Conservation (phyloP, 2,329 filamentous ascomycete genomes). For the Sporothrix phasma region DNA sequence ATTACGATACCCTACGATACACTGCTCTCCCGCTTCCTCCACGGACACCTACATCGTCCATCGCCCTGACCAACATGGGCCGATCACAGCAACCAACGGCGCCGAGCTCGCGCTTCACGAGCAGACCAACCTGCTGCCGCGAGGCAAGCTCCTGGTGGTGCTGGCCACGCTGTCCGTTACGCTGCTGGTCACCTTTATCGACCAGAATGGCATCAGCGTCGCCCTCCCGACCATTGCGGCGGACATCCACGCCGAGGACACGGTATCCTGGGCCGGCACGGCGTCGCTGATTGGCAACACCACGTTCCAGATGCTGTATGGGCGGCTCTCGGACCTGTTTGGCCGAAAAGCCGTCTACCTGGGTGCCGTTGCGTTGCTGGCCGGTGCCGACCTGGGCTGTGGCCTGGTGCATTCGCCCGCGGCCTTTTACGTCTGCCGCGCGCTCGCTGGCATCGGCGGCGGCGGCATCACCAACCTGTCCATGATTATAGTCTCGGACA, state of each 20-base stretch:
- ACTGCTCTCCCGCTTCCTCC: background rate
- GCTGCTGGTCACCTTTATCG: conserved; percentile 45
- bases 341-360: conserved; percentile 53
- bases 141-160: conserved; percentile 38
- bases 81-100: background rate
- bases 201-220: conserved; percentile 46
- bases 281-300: conserved; percentile 47
- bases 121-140: conserved; percentile 48
- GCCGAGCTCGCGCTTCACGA: conserved; percentile 15
- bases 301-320: conserved; percentile 55
- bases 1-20: background rate
- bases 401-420: conserved; percentile 44
- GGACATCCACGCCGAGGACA: conserved; percentile 36
- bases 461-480: conserved; percentile 50
- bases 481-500: conserved; percentile 53
- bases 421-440: conserved; percentile 54
- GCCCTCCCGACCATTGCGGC: conserved; percentile 37
- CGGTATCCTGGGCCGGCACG: conserved; percentile 48
- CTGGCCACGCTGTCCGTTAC: conserved; percentile 42
- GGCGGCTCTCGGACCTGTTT: conserved; percentile 50
- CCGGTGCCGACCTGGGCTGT: conserved; percentile 48
- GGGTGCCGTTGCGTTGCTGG: conserved; percentile 41
- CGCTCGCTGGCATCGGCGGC: conserved; percentile 48
- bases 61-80: background rate
- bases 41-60: background rate